Evolutionary conservation across 352 stramenopile genomes (phyloP), one percentile per base, ranked within the genome.

Genomic region (Pythium brachiatum): DNA sequence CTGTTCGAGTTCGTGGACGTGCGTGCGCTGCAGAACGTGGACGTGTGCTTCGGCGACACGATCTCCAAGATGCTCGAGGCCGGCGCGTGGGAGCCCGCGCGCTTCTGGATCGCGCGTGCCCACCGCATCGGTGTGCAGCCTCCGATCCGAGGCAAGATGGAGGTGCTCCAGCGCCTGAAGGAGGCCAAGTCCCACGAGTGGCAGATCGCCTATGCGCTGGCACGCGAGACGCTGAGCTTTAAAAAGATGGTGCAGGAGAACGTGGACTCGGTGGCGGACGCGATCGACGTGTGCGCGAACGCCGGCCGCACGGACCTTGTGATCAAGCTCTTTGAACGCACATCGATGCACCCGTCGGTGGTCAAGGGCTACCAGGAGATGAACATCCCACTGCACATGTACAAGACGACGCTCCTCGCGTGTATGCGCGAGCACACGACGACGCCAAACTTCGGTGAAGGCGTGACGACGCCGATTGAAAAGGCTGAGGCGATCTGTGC

Each of bases 51-150:
- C 29, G 83, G 86, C 25, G 79, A 92, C 68, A 88, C 83, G 9
- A 77, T 92, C 25, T 93, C 86, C 11, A 92, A 93, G 69, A 62
- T 94, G 44, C 71, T 94, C 6, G 79, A 90, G 12, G 83, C 72
- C 4, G 41, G 76, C 34, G 67, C 75, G 11, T 92, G 81, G 80
- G 51, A 39, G 16, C 20, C 75, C 1, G 83, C 74, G n/a, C 76
- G 80, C 18, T 51, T 83, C n/a, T 90, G 81, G 76, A 71, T 92
- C 34, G 59, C 75, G 27, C 62, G 75, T 25, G 81, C 75, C 8
- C 77, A 88, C 51, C 72, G 60, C 8, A 25, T 77, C 31, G 64
- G 69, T n/a, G 39, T 94, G 44, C 70, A 79, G 56, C 80, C 79
- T 27, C 79, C 82, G 26, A 75, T 93, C 51, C 83, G 86, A 43